Conservation (phyloP, 2,329 filamentous ascomycete genomes). For the Colletotrichum shisoi region DNA sequence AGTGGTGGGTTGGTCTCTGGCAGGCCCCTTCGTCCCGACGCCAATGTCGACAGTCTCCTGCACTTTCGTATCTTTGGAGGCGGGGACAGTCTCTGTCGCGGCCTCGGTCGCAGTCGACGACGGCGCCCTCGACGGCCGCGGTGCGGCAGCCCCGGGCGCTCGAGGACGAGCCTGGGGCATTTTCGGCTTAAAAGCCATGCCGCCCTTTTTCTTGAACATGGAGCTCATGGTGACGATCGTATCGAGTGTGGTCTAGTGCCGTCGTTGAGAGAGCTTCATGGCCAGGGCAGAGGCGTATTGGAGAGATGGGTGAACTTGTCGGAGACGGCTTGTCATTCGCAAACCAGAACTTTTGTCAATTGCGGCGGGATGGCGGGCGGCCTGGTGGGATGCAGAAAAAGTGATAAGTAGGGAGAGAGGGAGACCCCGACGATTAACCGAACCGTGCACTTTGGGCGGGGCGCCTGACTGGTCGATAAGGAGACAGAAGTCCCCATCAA, state of each 20-base stretch:
- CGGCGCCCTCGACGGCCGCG: constrained; percentile 46
- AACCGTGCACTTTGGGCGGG: constrained; percentile 25
- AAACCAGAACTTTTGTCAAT: constrained; percentile 25
- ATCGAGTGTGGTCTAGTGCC: constrained; percentile 9
- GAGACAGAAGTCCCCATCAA: constrained; percentile 41
- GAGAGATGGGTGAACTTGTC: neutral
- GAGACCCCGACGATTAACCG: constrained; percentile 35
- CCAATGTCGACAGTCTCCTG: neutral
- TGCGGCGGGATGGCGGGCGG: constrained; percentile 12
- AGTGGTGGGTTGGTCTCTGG: constrained; percentile 3
- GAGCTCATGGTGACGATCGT: constrained; percentile 62
- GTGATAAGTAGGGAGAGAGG: constrained; percentile 1
- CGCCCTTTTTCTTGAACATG: constrained; percentile 72
- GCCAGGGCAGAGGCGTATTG: constrained; percentile 12
- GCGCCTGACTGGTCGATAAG: constrained; percentile 46
- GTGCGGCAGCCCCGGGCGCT: constrained; percentile 52
- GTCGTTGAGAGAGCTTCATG: constrained; percentile 18
- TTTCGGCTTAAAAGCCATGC: constrained; percentile 74
- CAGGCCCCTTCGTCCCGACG: constrained; percentile 1
- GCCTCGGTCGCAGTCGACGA: constrained; percentile 23
- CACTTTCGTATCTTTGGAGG: neutral
- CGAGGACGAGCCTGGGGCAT: constrained; percentile 64
- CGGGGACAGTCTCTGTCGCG: constrained; percentile 1
- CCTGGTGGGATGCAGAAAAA: constrained; percentile 27
- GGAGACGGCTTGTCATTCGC: constrained; percentile 12